Evolutionary conservation across 345 rosid genomes (phyloP).

Genomic region (Citrus glauca): DNA sequence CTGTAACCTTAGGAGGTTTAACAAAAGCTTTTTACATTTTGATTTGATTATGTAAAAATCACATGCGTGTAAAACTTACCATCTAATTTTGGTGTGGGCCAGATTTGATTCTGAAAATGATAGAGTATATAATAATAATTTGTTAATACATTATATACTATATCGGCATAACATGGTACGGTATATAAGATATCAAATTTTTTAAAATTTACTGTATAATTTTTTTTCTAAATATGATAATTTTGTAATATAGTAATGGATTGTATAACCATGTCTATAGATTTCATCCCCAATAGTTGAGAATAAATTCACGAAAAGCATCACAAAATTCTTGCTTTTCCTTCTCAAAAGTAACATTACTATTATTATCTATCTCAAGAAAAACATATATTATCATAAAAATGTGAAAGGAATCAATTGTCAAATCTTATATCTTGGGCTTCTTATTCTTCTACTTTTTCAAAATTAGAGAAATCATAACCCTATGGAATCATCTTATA

Average conservation of each 20-base stretch:
- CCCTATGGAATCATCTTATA: no score
- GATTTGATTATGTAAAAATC: not conserved
- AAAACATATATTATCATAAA: not conserved
- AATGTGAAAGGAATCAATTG: conserved; percentile 2
- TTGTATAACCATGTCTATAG: not conserved
- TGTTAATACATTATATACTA: not conserved
- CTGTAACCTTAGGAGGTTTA: not conserved
- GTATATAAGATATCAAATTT: no score
- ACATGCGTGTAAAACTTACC: not conserved
- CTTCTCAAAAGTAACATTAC: not conserved
- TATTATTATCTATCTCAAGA: not conserved
- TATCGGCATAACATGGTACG: not conserved
- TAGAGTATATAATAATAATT: not conserved
- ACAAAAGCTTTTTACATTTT: not conserved
- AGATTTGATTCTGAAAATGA: not conserved
- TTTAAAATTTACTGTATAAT: not conserved
- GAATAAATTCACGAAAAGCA: conserved; percentile 3
- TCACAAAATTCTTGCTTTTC: not conserved
- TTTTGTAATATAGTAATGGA: not conserved
- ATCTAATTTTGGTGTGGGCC: not conserved
- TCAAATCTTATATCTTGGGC: not conserved
- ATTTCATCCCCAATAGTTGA: not conserved
- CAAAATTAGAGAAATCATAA: not conserved
- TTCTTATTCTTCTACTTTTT: not conserved
- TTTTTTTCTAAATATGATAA: not conserved